phyloP scores from a whole-genome alignment of 331 rosid genomes.

The Pyrus hybrid region DNA sequence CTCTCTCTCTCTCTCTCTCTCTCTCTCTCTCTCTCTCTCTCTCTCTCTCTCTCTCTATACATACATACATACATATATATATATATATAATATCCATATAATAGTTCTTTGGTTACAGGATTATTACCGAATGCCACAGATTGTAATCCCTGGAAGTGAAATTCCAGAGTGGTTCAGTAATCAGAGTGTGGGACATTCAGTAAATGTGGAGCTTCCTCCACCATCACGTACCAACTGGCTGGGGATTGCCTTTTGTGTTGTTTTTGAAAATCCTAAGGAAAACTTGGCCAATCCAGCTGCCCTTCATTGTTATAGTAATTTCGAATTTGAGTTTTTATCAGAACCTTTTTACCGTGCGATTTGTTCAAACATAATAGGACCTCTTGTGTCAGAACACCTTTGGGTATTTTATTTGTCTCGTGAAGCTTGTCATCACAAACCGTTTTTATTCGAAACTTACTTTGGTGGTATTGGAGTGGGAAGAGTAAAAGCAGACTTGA shows the following conservation, averaged over 20 bases:
- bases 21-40: neutral
- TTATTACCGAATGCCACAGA: no score
- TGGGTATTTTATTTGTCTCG: no score
- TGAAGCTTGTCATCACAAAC: no score
- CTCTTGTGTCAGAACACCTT: neutral
- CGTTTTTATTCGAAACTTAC: no score
- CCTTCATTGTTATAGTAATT: neutral
- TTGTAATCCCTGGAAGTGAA: neutral
- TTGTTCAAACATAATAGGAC: no score
- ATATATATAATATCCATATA: no score
- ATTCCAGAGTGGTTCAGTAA: neutral
- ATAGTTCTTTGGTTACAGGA: no score
- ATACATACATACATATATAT: no score
- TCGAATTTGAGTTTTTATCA: no score
- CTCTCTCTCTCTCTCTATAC: no score
- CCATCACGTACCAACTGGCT: neutral
- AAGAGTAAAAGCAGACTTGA: no score
- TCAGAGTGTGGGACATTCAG: neutral
- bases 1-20: neutral
- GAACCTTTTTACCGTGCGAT: no score
- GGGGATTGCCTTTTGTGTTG: neutral
- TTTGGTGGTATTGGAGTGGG: accelerated
- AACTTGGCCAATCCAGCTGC: neutral
- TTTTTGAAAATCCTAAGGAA: neutral
- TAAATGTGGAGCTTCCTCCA: neutral